Conservation (phyloP, 805 yeast species). For the Kluyveromyces nonfermentans region DNA sequence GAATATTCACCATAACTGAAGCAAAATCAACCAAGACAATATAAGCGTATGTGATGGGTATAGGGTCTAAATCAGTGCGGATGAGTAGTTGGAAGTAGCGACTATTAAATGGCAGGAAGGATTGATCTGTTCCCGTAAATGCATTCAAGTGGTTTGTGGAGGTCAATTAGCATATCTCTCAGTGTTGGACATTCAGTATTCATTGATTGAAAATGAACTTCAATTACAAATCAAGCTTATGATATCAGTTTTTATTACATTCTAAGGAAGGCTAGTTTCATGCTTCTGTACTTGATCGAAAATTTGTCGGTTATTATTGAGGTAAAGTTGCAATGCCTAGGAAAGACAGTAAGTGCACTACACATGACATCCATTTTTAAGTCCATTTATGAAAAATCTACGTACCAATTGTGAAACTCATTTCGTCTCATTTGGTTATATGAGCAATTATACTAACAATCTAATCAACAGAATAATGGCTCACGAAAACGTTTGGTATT, state of each 20-base stretch:
- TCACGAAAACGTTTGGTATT: conserved; percentile 99
- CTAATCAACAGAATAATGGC: conserved; percentile 60
- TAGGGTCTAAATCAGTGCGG: neutral
- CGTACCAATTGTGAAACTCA: neutral
- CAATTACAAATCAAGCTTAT: too few relatives aligned
- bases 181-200: too few relatives aligned
- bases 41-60: conserved; percentile 1
- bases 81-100: neutral
- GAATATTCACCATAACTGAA: neutral
- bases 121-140: neutral
- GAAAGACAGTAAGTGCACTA: too few relatives aligned
- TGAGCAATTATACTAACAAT: neutral
- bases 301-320: too few relatives aligned
- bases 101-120: neutral
- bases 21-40: conserved; percentile 2
- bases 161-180: too few relatives aligned
- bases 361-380: too few relatives aligned
- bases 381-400: too few relatives aligned
- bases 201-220: too few relatives aligned
- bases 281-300: too few relatives aligned
- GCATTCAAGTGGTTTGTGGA: neutral
- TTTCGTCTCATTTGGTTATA: neutral
- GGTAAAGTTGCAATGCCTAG: too few relatives aligned
- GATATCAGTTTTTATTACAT: too few relatives aligned
- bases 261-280: too few relatives aligned